Evolutionary conservation across 441 rosid species (phyloP).

Genomic region (Francoa sonchifolia): DNA sequence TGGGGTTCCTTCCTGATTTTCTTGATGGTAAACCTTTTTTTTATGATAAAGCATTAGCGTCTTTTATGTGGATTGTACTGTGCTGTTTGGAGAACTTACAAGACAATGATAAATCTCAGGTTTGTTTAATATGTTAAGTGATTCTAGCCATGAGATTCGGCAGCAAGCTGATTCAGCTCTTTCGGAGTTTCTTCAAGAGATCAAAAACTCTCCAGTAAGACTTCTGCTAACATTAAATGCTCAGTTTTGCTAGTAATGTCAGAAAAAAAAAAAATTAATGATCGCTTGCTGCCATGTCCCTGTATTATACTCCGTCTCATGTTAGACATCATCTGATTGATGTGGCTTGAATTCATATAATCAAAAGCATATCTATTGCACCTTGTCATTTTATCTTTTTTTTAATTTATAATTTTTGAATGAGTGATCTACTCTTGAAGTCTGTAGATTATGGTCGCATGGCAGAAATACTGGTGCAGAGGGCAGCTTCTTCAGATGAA

Average conservation of each 20-base stretch:
- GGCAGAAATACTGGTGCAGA: constrained; percentile 98
- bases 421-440: constrained; percentile 84
- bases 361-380: too few species aligned
- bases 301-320: too few species aligned
- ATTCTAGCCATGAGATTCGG: constrained; percentile 93
- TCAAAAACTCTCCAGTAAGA: constrained; percentile 98
- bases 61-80: background rate
- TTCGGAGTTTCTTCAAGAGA: constrained; percentile 99
- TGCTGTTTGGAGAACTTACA: constrained; percentile 10
- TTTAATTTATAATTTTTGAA: constrained; percentile 69
- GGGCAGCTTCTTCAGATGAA: constrained; percentile 92
- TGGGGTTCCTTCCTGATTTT: constrained; percentile 99
- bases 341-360: too few species aligned
- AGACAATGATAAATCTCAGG: constrained; percentile 36
- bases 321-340: background rate
- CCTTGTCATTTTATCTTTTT: too few species aligned
- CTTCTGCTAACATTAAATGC: constrained; percentile 16
- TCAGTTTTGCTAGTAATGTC: constrained; percentile 7
- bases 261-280: too few species aligned
- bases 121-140: constrained; percentile 96
- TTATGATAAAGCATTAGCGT: constrained; percentile 8
- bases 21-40: constrained; percentile 69
- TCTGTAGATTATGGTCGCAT: constrained; percentile 99
- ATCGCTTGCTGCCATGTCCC: too few species aligned
- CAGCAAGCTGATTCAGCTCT: constrained; percentile 99